Base-by-base conservation (phyloP, 2,329 filamentous ascomycete genomes). In the Trichoderma arundinaceum region DNA sequence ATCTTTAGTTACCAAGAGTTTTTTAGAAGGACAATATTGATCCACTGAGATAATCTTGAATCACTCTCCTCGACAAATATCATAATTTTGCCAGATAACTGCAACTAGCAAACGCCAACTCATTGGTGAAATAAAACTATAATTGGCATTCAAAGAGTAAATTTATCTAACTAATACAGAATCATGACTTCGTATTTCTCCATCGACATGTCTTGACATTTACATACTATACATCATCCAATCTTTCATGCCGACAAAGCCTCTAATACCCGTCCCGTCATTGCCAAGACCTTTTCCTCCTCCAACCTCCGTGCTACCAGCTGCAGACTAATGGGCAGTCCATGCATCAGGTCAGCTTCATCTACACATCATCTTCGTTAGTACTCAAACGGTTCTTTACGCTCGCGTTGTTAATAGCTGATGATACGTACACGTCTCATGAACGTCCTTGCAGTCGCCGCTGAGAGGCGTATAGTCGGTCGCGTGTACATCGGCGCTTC, bases 251-350 rank as follows among this genome's bases (percentile, higher is more conserved):
- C 44, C 49, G 62, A 46, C 33, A 72, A 38, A 7, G 67, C 69
- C 32, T 73, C 68, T 9, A 74, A 54, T 2, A 78, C 68, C 4
- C 57, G 59, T 13, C 72, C 70, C 1, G 72, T 73, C 70, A 79
- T 77, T 1, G 73, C 72, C 22, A 81, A 69, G 0, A 76, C 75
- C 65, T 80, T 80, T 61, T 81, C 79, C 62, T 80, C 78, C 41
- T 80, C 78, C 6, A 81, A 59, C 3, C 77, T 74, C n/a, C 78
- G 72, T 0, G 72, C 80, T n/a, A 83, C 78, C 0, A 84, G 69
- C 59, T 82, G 79, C 1, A 82, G 71, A 52, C 74, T 81, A 32
- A 83, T 75, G 0, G 80, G 79, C 66, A 81, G 75, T 0, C 79
- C 79, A 33, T 83, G 75, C 8, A 83, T 75, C 0, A 71, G 67